These are phyloP conservation scores for Coffea humblotiana DNA, from an alignment of 305 asterid genomes.

Conservation along the genomic window DNA sequence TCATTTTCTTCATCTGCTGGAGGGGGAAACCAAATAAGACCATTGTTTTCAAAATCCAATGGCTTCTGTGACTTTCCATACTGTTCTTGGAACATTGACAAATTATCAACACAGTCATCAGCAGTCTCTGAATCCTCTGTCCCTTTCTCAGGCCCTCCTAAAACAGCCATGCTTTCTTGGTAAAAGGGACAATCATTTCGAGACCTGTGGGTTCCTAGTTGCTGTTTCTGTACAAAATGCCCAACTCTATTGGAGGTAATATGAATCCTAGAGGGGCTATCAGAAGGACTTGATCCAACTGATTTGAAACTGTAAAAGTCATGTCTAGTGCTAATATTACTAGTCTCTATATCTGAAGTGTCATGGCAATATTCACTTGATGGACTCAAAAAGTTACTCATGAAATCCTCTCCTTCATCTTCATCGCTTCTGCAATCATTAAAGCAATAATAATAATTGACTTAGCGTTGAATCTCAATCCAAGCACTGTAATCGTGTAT, in stretches of 20 bases:
- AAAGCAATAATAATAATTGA: slow-evolving; percentile 9
- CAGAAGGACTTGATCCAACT: slow-evolving; percentile 77
- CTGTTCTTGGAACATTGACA: slow-evolving; percentile 36
- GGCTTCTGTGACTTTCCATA: slow-evolving; percentile 43
- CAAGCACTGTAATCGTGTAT: neutral
- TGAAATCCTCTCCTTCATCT: slow-evolving; percentile 69
- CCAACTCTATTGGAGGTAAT: slow-evolving; percentile 51
- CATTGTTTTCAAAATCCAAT: slow-evolving; percentile 71
- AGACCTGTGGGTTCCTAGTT: slow-evolving; percentile 47
- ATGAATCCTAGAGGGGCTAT: slow-evolving; percentile 77
- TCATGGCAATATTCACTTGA: slow-evolving; percentile 59
- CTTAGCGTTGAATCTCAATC: neutral
- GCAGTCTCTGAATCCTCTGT: slow-evolving; percentile 41
- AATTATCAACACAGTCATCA: slow-evolving; percentile 36
- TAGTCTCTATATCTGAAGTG: slow-evolving; percentile 71
- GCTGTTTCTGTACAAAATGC: slow-evolving; percentile 65
- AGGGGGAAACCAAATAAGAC: slow-evolving; percentile 87
- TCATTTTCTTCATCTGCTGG: slow-evolving; percentile 57
- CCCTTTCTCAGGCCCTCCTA: slow-evolving; percentile 55
- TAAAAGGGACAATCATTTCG: slow-evolving; percentile 44
- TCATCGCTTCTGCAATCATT: slow-evolving; percentile 68
- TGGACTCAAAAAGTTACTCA: slow-evolving; percentile 49
- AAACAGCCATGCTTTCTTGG: slow-evolving; percentile 50
- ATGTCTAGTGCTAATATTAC: slow-evolving; percentile 72
- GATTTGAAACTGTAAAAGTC: slow-evolving; percentile 63